Base-by-base conservation (phyloP, 2,329 filamentous ascomycete species). In the Phialemonium atrogriseum region DNA sequence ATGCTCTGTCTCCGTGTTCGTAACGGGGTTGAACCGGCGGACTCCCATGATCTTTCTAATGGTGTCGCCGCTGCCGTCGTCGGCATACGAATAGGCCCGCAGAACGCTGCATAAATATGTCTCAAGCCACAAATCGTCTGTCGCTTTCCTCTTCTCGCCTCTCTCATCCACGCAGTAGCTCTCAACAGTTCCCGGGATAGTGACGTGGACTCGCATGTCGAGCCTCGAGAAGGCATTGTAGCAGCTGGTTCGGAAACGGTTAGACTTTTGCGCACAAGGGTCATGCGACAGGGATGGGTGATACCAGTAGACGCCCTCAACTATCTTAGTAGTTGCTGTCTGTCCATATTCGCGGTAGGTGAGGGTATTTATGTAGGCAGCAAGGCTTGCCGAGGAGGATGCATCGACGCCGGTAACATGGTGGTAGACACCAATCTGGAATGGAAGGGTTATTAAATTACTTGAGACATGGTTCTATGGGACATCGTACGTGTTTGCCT, bases 151-250 rank as follows among this genome's bases (percentile, higher is more conserved):
- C 65, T 94, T 94, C 56, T 95, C 89, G 43, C 91, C 91, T 49
- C 88, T 79, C 62, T 98, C 91, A 56, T 98, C 89, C 36, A 98
- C 84, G 56, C 89, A 96, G 56, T 95, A 96, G 59, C 86, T 93
- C 57, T 98, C 89, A 32, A 98, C 86, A 8, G 84, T 91, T 38
- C 91, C 91, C 12, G 91, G 91, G 42, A 98, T 96, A 43, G 88
- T 89, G 37, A 98, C 89, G 52, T 96, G 88, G 10, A 98, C 89
- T 39, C 91, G 86, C 91, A 98, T 98, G 52, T 98, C 91, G 32
- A 96, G 72, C 42, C 93, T 77, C 5, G 91, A 96, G 59, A 98
- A 95, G 43, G 91, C 91, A 84, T 98, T 98, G 71, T 98, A 98
- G 62, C 91, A 98, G 62, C 68, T 72, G 36, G 7, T 11, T 8